Evolutionary conservation across 352 stramenopile genomes (phyloP), one percentile per base, ranked within the genome.

Genomic region (Thalassiosira hispida): DNA sequence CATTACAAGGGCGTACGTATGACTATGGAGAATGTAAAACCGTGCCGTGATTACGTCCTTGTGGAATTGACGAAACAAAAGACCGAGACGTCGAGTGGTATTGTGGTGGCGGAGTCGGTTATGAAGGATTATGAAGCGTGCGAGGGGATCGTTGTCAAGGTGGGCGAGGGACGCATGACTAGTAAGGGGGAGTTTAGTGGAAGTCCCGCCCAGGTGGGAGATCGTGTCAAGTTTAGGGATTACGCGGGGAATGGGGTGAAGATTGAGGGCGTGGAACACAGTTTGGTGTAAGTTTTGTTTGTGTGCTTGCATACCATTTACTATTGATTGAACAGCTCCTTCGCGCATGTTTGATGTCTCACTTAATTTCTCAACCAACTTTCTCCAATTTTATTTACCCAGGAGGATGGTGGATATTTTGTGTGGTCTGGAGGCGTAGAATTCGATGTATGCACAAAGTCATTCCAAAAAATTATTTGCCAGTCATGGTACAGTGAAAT

Each of bases 161-260:
- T 89, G 16, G 87, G 90, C 14, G 85, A 91, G 66, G 88, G 89
- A 25, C 61, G 89, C 14, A 87, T 94, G 81, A 81, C 79, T 2
- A 86, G 73, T 42, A 90, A 57, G 38, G 89, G 89, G 23, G 64
- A 91, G 60, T 84, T 92, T 31, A 87, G 79, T 40, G 20, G 71
- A 5, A 79, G 71, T 23, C 81, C 77, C n/a, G 79, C 90, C 1
- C 73, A 83, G 53, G 73, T 86, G 1, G 90, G 90, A 20, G 88
- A 93, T 62, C 66, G 66, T 29, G 83, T 95, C 23, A 95, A 95
- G 75, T 95, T 94, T 65, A 91, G 86, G 51, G 90, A 95, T 73
- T 94, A 93, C 77, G 81, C 88, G 46, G 90, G 90, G 56, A 92
- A 92, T 75, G 87, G 91, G 56, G 81, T 95, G 9, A 89, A 81